Base-by-base conservation (phyloP, 2,329 filamentous ascomycete species). In the Fusarium sp. region DNA sequence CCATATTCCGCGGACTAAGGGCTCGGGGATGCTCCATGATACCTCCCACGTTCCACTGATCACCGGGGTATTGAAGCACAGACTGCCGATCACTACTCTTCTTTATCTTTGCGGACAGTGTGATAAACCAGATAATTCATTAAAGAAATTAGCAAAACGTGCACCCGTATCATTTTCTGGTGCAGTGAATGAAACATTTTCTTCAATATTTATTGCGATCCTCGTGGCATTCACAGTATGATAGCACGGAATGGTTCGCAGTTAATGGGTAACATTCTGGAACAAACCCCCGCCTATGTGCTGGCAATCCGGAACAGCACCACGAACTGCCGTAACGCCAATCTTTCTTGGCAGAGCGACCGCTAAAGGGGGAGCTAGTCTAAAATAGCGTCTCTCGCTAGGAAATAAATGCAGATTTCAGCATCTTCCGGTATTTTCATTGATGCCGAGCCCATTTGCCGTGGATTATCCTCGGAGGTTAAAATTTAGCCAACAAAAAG, bases 301-400 rank as follows among this genome's bases (percentile, higher is more conserved):
- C 56, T 62, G 41, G 37, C 28, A 26, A 61, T 61, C 56, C 44
- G 56, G 56, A 43, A 53, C 38, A 33, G 26, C 23, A 33, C 28
- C 20, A 9, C 16, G 6, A 44, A 20, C 15, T 38, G 21, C 56
- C 56, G 56, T 7, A 42, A 54, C 35, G 56, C 56, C 58, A 44
- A 62, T 61, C 44, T 20, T 43, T 37, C 41, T 48, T 26, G 16
- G 31, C 21, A 23, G 23, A 35, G n/a, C 24, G 23, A 33, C 20
- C n/a, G 33, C 42, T 43, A 29, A 47, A 26, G 29, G 20, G n/a
- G 11, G n/a, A 18, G 21, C 60, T 58, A 50, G 24, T 12, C 62
- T 35, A 12, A 7, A 50, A 56, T 21, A 9, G 48, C 47, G n/a
- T 20, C 8, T 24, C 9, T 33, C 38, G 38, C 39, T 38, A 37